Conservation (phyloP, 2,329 filamentous ascomycete species). For the Tolypocladium ovalisporum region DNA sequence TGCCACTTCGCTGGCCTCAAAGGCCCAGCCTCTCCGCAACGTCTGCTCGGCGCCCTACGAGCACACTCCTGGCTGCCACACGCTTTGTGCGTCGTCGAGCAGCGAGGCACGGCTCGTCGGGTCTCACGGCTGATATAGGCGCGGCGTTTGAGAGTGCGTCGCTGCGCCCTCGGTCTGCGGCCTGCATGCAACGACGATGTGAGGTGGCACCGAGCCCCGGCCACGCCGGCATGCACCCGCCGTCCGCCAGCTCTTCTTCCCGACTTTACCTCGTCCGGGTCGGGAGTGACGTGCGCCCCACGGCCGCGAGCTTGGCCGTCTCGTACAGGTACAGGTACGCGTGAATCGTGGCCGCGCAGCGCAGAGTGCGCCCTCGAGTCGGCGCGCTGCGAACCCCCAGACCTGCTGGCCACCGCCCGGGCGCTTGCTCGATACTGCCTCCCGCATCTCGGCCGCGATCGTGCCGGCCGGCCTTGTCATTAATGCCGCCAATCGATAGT, state of each 20-base stretch:
- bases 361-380: background rate
- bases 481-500: background rate
- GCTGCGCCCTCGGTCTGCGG: too few relatives aligned
- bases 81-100: too few relatives aligned
- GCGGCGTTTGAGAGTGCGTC: too few relatives aligned
- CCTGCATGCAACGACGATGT: too few relatives aligned
- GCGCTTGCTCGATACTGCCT: background rate
- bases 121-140: background rate
- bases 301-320: background rate
- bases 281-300: background rate
- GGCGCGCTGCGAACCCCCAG: background rate
- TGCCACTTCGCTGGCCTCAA: slow-evolving; percentile 1
- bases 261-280: background rate
- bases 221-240: background rate
- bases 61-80: too few relatives aligned
- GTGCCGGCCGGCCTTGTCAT: background rate
- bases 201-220: background rate
- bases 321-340: background rate
- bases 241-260: background rate
- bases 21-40: background rate
- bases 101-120: background rate
- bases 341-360: background rate
- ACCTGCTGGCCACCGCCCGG: background rate
- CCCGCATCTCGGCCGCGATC: background rate
- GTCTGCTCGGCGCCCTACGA: background rate